Base-by-base conservation (phyloP, 2,329 filamentous ascomycete genomes). In the Calonectria fujianensis region DNA sequence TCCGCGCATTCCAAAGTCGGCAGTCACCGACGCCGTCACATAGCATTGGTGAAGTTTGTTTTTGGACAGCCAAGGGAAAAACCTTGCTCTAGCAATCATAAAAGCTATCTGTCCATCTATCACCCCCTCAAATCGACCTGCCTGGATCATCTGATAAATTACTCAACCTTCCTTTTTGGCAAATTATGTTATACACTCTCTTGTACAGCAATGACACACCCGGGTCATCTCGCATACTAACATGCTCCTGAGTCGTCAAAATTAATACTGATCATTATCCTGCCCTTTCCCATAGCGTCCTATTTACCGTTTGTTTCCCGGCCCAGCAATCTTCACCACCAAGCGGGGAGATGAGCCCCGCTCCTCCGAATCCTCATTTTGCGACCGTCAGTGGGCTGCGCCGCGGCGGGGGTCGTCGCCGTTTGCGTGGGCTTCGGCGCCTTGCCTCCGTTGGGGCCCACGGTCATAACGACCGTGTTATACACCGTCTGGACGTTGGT, bases 381-480 rank as follows among this genome's bases (percentile, higher is more conserved):
- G n/a, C 67, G 73, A 51, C 66, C 32, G 63, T 41, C 24, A 29
- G 57, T 63, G 57, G 35, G 24, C 57, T 41, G 35, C 57, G 57
- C 37, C 57, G 57, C 57, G 35, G 57, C 57, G 24, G 57, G 57
- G 39, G 57, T 59, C 29, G 52, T 57, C 59, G 74, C 63, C 37
- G 64, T 41, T 64, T 52, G 27, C 20, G 63, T 59, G 13, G 76
- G 57, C 24, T 64, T 74, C 29, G 80, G 74, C n/a, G 74, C 41
- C 8, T 70, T 31, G 41, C 20, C 32, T 66, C 57, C 37, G 57
- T 31, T 29, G 31, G 71, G 65, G 52, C 71, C 73, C 37, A 84
- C 77, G 8, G 84, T 85, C 71, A 83, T 79, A 20, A 81, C 73
- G n/a, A 86, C 78, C 1, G 84, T 86, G 78, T 85, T 86, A 76